Base-by-base conservation (phyloP, 148 eudicot species). In the Oxyria digyna region DNA sequence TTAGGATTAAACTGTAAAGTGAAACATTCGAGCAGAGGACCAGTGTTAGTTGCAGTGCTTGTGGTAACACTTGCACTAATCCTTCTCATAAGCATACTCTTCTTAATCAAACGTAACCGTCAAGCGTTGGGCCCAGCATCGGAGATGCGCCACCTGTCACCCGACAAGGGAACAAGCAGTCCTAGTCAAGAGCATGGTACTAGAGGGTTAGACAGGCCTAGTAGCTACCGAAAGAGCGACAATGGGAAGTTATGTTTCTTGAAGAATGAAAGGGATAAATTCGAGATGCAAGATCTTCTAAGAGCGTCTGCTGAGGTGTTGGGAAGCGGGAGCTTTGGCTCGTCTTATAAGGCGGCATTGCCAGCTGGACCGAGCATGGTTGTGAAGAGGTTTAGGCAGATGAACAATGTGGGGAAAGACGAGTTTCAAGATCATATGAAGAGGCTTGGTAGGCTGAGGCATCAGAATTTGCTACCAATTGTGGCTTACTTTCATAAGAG, bases 321-420 rank as follows among this genome's bases (percentile, higher is more conserved):
- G 70, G 97, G 96, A 0, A 87, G 93, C 55, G 93, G 97, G 33
- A 85, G 91, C 74, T 87, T 89, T 57, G 96, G 97, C 0, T 92
- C 96, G 11, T 89, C 97, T 9, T 92, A 92, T 71, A 92, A 92
- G 82, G 96, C 97, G 0, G 62, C 74, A 0, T 72, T 92, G 13
- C 65, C 77, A 3, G 69, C 68, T 59, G 97, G 96, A 1, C 75
- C 77, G 11, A 43, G 73, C 3, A 71, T 89, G 78, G 97, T 84
- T 15, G 97, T 92, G 3, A 85, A 83, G 79, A 84, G 96, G 79
- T 92, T 87, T 80, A 82, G 75, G 72, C 89, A 89, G 32, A 92
- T 89, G 97, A 85, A 75, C 45, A 85, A 78, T 76, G 83, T 83
- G 20, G 86, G 93, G 10, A 89, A 69, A 29, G 89, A 83, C 45